phyloP scores from a whole-genome alignment of 345 rosid genomes.

The Brassica nigra region DNA sequence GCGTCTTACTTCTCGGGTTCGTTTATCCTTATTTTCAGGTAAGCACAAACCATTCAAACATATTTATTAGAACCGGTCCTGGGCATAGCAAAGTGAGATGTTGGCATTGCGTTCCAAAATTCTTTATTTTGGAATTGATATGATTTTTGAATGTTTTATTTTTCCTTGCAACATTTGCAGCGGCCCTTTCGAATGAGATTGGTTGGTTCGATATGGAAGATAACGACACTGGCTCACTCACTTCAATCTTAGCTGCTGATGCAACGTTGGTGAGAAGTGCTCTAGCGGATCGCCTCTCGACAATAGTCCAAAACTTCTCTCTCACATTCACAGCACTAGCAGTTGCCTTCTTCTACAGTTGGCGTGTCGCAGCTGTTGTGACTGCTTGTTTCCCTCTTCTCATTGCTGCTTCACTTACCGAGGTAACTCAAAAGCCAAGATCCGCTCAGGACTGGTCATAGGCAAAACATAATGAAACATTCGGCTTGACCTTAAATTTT shows the following conservation, averaged over 20 bases:
- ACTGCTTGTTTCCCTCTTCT: slow-evolving; percentile 78
- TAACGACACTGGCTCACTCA: slow-evolving; percentile 64
- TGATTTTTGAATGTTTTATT: neutral
- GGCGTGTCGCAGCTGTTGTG: slow-evolving; percentile 84
- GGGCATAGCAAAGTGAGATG: neutral
- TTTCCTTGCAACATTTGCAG: slow-evolving; percentile 30
- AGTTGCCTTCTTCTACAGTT: slow-evolving; percentile 65
- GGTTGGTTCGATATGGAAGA: slow-evolving; percentile 91
- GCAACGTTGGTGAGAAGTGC: slow-evolving; percentile 77
- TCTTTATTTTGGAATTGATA: neutral
- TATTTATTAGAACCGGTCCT: no score
- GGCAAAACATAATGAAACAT: no score
- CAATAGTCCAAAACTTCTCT: slow-evolving; percentile 73
- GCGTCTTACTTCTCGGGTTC: slow-evolving; percentile 71
- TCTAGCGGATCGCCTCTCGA: slow-evolving; percentile 80
- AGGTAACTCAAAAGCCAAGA: slow-evolving; percentile 43
- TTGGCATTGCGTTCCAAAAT: neutral
- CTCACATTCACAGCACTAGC: slow-evolving; percentile 70
- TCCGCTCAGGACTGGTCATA: neutral
- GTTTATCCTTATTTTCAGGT: slow-evolving; percentile 77
- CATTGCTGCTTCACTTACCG: slow-evolving; percentile 70
- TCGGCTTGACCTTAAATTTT: no score
- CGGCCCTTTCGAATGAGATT: slow-evolving; percentile 74
- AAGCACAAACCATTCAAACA: neutral
- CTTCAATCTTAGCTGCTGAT: slow-evolving; percentile 75